Evolutionary conservation across 2,329 filamentous ascomycete species (phyloP).

Genomic region (Monosporascus sp.): DNA sequence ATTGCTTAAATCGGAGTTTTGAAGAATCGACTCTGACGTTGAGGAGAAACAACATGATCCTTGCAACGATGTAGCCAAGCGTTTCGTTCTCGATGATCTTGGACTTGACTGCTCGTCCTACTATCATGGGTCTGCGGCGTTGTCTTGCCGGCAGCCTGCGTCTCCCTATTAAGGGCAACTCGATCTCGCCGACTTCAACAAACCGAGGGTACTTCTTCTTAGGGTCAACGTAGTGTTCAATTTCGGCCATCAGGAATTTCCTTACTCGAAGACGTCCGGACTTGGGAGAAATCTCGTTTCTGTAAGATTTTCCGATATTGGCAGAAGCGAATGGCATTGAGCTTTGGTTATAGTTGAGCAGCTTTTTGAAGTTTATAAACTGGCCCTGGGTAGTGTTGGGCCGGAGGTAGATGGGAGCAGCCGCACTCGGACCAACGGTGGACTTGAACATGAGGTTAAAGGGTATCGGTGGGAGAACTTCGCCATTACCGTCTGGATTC

Average conservation of each 20-base stretch:
- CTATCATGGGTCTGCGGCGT: conserved; percentile 47
- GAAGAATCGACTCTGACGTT: conserved; percentile 55
- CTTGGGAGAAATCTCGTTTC: conserved; percentile 64
- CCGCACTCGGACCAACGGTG: conserved; percentile 60
- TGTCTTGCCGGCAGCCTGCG: conserved; percentile 58
- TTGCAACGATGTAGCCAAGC: conserved; percentile 62
- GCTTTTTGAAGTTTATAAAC: conserved; percentile 63
- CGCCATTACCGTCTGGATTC: conserved; percentile 56
- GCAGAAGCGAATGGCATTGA: conserved; percentile 67
- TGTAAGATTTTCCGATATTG: conserved; percentile 65
- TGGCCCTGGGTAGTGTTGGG: conserved; percentile 66
- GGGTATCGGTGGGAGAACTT: conserved; percentile 55
- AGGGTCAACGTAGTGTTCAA: conserved; percentile 65
- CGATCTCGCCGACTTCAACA: conserved; percentile 52
- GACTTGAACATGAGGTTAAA: conserved; percentile 72
- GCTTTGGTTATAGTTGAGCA: conserved; percentile 63
- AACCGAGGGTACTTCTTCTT: conserved; percentile 62
- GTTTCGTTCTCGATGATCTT: conserved; percentile 64
- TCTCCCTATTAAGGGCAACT: conserved; percentile 53
- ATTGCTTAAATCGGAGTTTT: conserved; percentile 65
- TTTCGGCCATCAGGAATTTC: conserved; percentile 66
- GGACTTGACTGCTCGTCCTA: conserved; percentile 57
- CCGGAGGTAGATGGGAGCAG: conserved; percentile 55
- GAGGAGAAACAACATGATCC: conserved; percentile 59
- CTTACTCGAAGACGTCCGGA: conserved; percentile 60